Evolutionary conservation across 805 yeast genomes (phyloP).

Genomic region (Yamadazyma paraphyllophila): DNA sequence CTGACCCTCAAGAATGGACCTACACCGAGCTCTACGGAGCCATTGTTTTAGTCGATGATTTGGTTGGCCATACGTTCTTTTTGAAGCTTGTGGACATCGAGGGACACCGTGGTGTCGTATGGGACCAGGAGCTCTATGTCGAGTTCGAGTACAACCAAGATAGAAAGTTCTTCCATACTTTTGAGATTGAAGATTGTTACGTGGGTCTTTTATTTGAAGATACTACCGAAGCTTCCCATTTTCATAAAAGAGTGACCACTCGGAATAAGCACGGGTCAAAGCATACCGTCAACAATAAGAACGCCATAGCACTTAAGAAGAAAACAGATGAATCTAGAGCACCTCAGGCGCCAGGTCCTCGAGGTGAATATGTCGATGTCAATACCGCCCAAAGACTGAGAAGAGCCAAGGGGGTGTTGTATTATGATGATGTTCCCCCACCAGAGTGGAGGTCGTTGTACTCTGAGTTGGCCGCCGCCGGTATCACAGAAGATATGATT

Average conservation of each 20-base stretch:
- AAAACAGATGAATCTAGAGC: slow-evolving; percentile 26
- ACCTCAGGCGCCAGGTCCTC: slow-evolving; percentile 51
- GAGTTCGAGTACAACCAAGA: slow-evolving; percentile 91
- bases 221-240: slow-evolving; percentile 80
- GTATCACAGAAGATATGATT: slow-evolving; percentile 85
- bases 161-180: slow-evolving; percentile 89
- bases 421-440: slow-evolving; percentile 79
- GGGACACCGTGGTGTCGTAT: slow-evolving; percentile 81
- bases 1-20: slow-evolving; percentile 76
- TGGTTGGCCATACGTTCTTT: slow-evolving; percentile 92
- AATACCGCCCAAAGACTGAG: slow-evolving; percentile 55
- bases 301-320: slow-evolving; percentile 78
- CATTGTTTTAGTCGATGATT: slow-evolving; percentile 79
- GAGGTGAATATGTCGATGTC: slow-evolving; percentile 57
- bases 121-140: slow-evolving; percentile 96
- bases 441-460: slow-evolving; percentile 81
- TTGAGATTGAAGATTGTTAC: slow-evolving; percentile 86
- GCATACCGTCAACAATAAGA: slow-evolving; percentile 80
- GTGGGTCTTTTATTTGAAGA: slow-evolving; percentile 90
- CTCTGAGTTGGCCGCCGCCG: slow-evolving; percentile 68
- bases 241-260: slow-evolving; percentile 69
- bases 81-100: slow-evolving; percentile 82
- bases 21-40: slow-evolving; percentile 92
- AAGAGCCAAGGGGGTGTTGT: slow-evolving; percentile 56
- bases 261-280: slow-evolving; percentile 84